Conservation (phyloP, 805 yeast species). For the Zygosaccharomyces pseudorouxii region DNA sequence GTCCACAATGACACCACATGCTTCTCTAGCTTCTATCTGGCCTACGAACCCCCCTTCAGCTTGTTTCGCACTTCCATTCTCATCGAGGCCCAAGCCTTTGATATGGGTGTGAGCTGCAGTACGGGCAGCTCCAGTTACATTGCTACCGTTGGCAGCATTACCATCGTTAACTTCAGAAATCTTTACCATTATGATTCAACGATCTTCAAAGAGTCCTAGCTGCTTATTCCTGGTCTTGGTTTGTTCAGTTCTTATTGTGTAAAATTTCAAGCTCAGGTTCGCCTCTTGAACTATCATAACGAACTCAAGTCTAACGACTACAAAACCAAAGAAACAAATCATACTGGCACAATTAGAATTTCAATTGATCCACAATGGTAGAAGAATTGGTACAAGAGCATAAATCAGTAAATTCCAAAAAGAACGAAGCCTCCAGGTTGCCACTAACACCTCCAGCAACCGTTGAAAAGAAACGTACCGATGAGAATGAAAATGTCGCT, state of each 20-base stretch:
- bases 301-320: neutral
- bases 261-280: neutral
- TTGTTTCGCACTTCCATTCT: constrained; percentile 74
- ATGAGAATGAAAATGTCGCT: neutral
- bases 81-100: constrained; percentile 91
- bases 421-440: neutral
- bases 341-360: neutral
- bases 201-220: neutral
- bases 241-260: neutral
- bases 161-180: constrained; percentile 74
- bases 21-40: constrained; percentile 71
- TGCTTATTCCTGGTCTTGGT: neutral
- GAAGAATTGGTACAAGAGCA: neutral
- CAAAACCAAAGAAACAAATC: neutral
- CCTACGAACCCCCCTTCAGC: constrained; percentile 85
- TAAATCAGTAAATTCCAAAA: neutral
- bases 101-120: constrained; percentile 97
- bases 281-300: neutral
- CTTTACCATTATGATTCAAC: constrained; percentile 54
- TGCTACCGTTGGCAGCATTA: constrained; percentile 24
- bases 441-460: constrained; percentile 27
- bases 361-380: neutral
- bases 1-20: constrained; percentile 93
- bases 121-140: constrained; percentile 36
- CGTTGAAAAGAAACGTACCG: constrained; percentile 14